phyloP scores from a whole-genome alignment of 148 eudicot species.

The Gaultheria prostrata region DNA sequence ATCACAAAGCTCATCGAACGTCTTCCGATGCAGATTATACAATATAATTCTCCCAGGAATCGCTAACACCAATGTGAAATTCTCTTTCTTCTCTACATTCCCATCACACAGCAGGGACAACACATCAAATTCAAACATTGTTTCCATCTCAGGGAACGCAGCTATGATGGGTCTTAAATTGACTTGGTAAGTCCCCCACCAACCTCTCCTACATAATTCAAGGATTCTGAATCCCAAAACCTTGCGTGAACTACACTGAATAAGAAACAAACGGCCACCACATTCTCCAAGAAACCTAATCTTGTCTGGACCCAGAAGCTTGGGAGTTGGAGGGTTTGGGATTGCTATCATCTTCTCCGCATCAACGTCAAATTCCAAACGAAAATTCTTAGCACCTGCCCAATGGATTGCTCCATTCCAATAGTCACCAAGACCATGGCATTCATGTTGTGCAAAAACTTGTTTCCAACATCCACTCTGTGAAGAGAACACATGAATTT shows the following conservation, averaged over 20 bases:
- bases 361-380: background rate
- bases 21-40: background rate
- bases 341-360: background rate
- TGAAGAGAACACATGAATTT: background rate
- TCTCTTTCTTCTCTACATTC: too few species aligned
- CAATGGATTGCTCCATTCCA: conserved; percentile 10
- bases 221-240: background rate
- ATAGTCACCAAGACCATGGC: background rate
- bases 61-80: background rate
- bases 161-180: too few species aligned
- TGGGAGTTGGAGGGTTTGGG: background rate
- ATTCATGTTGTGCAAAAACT: background rate
- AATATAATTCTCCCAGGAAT: background rate
- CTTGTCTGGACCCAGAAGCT: background rate
- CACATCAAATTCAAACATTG: too few species aligned
- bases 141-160: too few species aligned
- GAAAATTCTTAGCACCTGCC: background rate
- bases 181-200: too few species aligned
- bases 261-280: background rate
- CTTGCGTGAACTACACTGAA: background rate
- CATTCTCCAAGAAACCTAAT: conserved; percentile 4
- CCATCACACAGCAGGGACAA: too few species aligned
- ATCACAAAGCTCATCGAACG: background rate
- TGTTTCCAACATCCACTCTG: background rate
- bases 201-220: too few species aligned